Evolutionary conservation across 2,329 filamentous ascomycete species (phyloP), one percentile per base, ranked within the genome.

Genomic region (Verticillium klebahnii): DNA sequence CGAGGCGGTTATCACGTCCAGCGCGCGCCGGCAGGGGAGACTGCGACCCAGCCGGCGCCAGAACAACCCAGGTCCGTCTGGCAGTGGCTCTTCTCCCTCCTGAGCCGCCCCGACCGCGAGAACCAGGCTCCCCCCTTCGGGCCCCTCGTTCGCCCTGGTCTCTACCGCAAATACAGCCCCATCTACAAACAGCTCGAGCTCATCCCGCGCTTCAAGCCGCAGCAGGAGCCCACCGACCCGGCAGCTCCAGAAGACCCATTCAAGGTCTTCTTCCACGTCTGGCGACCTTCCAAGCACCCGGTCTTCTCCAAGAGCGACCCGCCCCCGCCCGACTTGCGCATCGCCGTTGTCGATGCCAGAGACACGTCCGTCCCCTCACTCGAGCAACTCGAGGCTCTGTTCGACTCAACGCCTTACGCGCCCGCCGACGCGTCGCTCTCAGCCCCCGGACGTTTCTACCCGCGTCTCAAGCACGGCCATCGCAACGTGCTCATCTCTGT

Each of bases 401-500:
- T 98, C 8, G 88, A 88, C 62, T 89, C 87, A 40, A 88, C 89
- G 6, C 92, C 93, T 0, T 85, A 88, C 64, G 84, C 89, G 63
- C 70, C 82, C 36, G 65, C 65, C 9, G 72, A 72, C 40, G 62
- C 67, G 65, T 67, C 67, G 54, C 71, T 63, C 71, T 72, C 56
- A 65, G 80, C 63, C 56, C 80, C 75, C 72, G 85, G 71, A 69
- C 79, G 72, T 71, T 75, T 93, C 66, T 95, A 96, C 71, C 85
- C 89, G 69, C 87, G 91, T 63, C 78, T 98, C 65, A 94, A 93
- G 75, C 88, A 96, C 69, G 95, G 93, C 1, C 88, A 89, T 73
- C 85, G 92, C 66, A 95, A 92, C 74, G 90, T 95, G 36, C 80
- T 97, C 37, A 73, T 99, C 29, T 95, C 93, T 0, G 85, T 98